A percentile compares a stretch with the other conserved stretches of the same genome.
Evolutionary conservation across 257 asterid genomes (phyloP).

Genomic region (Fraxinus americana): DNA sequence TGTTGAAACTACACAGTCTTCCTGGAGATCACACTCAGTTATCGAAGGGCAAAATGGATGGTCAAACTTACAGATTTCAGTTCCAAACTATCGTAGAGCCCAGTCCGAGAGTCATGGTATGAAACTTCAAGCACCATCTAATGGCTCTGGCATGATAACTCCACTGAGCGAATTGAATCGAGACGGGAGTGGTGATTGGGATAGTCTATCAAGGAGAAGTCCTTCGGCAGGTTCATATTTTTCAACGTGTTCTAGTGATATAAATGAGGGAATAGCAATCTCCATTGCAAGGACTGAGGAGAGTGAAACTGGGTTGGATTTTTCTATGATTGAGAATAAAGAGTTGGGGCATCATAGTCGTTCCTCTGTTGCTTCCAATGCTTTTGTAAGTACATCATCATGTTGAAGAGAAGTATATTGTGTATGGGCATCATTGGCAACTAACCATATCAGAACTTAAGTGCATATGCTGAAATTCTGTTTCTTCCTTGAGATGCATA

Average conservation of each 20-base stretch:
- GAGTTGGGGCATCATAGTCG: conserved; percentile 18
- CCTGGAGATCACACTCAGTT: conserved; percentile 54
- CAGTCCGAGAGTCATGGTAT: conserved; percentile 45
- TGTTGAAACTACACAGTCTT: conserved; percentile 35
- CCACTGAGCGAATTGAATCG: conserved; percentile 36
- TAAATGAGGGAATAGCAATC: conserved; percentile 36
- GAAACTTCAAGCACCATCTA: conserved; percentile 29
- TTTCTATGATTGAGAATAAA: conserved; percentile 24
- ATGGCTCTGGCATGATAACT: conserved; percentile 33
- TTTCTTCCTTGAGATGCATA: neutral
- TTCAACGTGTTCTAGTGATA: conserved; percentile 54
- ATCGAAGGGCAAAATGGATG: conserved; percentile 43
- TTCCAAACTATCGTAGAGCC: conserved; percentile 40
- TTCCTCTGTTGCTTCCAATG: conserved; percentile 40
- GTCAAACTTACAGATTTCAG: conserved; percentile 26
- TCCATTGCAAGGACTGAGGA: conserved; percentile 35
- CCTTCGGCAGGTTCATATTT: conserved; percentile 56
- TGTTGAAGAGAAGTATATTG: conserved; percentile 10
- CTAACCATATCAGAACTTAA: neutral
- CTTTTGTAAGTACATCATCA: conserved; percentile 50
- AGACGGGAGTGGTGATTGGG: conserved; percentile 49
- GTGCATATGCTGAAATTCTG: neutral
- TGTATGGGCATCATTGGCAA: conserved; percentile 2
- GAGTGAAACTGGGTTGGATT: conserved; percentile 40
- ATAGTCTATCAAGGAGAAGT: conserved; percentile 48